These are phyloP conservation scores for Dictyophora rubrovolvata DNA, from an alignment of 768 basidiomycete species.

Conservation along the genomic window DNA sequence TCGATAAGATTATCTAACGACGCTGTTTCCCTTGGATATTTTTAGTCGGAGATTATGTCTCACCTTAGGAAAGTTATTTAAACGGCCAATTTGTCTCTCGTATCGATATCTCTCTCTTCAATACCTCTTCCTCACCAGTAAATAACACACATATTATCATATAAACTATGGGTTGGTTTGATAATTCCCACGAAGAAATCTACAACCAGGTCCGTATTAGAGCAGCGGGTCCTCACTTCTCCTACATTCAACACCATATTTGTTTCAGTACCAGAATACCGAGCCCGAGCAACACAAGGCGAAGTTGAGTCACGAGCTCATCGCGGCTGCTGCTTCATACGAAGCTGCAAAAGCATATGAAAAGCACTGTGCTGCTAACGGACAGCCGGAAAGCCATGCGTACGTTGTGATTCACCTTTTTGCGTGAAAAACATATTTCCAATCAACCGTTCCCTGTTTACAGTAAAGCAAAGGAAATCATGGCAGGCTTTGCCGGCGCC, in stretches of 20 bases:
- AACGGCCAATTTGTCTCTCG: not conserved
- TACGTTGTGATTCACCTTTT: not conserved
- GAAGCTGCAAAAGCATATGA: slow-evolving; percentile 18
- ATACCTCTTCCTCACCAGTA: not conserved
- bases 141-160: not conserved
- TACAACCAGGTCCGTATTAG: not conserved
- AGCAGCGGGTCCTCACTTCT: no score
- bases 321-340: slow-evolving; percentile 15
- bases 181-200: not conserved
- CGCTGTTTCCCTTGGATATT: no score
- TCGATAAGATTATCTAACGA: not conserved
- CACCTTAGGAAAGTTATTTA: not conserved
- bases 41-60: not conserved
- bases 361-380: slow-evolving; percentile 22
- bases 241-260: no score
- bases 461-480: slow-evolving; percentile 23
- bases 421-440: not conserved
- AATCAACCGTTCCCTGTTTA: slow-evolving; percentile 9
- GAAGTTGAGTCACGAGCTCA: slow-evolving; percentile 14
- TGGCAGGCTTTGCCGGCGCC: slow-evolving; percentile 26
- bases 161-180: not conserved
- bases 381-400: slow-evolving; percentile 22
- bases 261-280: not conserved
- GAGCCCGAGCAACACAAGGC: slow-evolving; percentile 7
- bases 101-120: not conserved